A percentile compares a stretch with the other conserved stretches of the same genome.
Conservation (phyloP, 306 rosid genomes). For the Canavalia ensiformis region DNA sequence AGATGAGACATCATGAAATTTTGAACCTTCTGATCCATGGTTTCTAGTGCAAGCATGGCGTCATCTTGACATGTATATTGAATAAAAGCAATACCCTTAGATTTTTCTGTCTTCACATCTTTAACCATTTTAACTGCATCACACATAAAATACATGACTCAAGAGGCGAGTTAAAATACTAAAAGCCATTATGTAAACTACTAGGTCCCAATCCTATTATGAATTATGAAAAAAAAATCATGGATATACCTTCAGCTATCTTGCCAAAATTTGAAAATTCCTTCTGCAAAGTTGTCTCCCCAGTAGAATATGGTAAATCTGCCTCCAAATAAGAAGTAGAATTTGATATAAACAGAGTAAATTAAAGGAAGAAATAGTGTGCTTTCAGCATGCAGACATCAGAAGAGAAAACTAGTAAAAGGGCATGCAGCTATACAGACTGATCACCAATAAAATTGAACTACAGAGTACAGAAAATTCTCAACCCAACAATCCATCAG, state of each 20-base stretch:
- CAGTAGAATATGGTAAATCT: constrained; percentile 86
- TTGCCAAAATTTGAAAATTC: constrained; percentile 83
- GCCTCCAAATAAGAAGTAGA: constrained; percentile 47
- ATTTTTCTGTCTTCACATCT: constrained; percentile 62
- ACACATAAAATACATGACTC: constrained; percentile 9
- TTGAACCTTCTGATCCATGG: constrained; percentile 87
- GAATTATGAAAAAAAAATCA: constrained; percentile 27
- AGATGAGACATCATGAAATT: constrained; percentile 2
- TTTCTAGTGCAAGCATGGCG: constrained; percentile 88
- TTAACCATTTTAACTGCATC: constrained; percentile 71
- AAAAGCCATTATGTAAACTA: constrained; percentile 16
- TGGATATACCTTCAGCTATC: constrained; percentile 81
- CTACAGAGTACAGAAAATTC: constrained; percentile 12
- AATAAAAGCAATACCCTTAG: constrained; percentile 89
- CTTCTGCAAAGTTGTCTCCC: constrained; percentile 67
- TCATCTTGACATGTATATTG: constrained; percentile 81
- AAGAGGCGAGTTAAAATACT: background rate
- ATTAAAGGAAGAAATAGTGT: constrained; percentile 7
- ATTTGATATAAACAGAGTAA: constrained; percentile 20
- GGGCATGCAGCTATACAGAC: constrained; percentile 1
- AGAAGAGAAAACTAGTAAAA: background rate
- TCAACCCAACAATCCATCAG: constrained; percentile 12
- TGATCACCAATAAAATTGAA: background rate
- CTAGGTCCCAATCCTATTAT: background rate
- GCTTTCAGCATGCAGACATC: constrained; percentile 20